Evolutionary conservation across 108 stramenopile species (phyloP).

Genomic region (Thalassiosira profunda): DNA sequence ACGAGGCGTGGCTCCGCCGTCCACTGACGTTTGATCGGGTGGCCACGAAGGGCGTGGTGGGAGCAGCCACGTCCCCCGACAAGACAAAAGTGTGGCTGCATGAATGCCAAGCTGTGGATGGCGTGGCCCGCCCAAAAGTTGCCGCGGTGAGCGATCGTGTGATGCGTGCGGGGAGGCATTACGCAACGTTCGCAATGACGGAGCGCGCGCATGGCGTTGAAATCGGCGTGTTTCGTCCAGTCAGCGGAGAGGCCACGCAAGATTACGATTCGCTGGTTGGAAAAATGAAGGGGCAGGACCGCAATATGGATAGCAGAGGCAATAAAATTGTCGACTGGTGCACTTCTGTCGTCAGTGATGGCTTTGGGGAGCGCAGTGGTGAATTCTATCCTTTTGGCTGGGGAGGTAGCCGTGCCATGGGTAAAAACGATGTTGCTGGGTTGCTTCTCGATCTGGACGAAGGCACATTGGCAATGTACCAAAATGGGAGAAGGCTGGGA

Average conservation of each 20-base stretch:
- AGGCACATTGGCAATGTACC: neutral
- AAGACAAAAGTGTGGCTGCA: neutral
- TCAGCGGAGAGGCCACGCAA: neutral
- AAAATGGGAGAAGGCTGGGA: neutral
- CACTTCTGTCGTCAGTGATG: neutral
- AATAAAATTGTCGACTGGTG: neutral
- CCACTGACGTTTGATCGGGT: too few relatives aligned
- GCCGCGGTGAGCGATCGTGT: neutral
- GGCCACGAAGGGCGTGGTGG: neutral
- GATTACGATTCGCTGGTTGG: neutral
- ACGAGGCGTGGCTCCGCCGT: too few relatives aligned
- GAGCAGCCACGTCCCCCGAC: neutral
- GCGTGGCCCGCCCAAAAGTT: neutral
- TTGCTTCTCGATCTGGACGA: constrained; percentile 8
- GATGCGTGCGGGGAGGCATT: neutral
- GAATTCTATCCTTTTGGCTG: neutral
- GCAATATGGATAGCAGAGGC: neutral
- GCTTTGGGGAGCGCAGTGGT: neutral
- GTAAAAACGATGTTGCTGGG: neutral
- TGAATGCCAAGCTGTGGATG: too few relatives aligned
- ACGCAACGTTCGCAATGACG: neutral
- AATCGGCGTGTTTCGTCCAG: neutral
- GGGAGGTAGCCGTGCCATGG: neutral
- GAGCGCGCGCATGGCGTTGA: neutral
- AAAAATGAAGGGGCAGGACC: neutral